Base-by-base conservation (phyloP, 2,329 filamentous ascomycete genomes). In the Diplodia seriata region DNA sequence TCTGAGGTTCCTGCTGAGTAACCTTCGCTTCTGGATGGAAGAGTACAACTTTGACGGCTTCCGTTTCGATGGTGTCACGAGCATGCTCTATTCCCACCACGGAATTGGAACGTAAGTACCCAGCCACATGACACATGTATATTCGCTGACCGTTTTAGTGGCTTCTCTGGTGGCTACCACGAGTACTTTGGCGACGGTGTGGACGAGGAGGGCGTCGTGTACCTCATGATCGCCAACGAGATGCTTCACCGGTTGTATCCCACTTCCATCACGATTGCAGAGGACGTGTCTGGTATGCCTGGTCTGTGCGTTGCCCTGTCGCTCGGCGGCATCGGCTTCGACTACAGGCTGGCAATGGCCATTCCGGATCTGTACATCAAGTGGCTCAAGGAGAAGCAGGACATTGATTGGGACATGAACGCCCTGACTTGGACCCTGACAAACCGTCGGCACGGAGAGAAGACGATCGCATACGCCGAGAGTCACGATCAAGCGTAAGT, bases 291-390 rank as follows among this genome's bases (percentile, higher is more conserved):
- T 8, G 95, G 95, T 20, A 99, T 99, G 95, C 95, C 95, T 18
- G 94, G 93, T n/a, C 84, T 99, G 57, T 98, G 95, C 79, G 81
- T 99, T 47, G 89, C 92, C 7, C 83, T 97, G 49, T 90, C 91
- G 1, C 84, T 97, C 1, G 95, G 95, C 20, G 95, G 95, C 70
- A 89, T 98, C 72, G 95, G 95, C 31, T 99, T 99, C 77, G 95
- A 99, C 81, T 99, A 99, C 80, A 89, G 95, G 72, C 87, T 99
- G 38, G 94, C 94, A 67, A 99, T 99, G 95, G 95, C 95, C 4
- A 89, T 99, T 70, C 95, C 95, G 4, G 95, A 99, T 79, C 92
- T 99, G 88, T 99, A 96, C 89, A 99, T 99, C 85, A 99, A 99
- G 82, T 92, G 96, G 76, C 81, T 98, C 70, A 99, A 99, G 80